These are phyloP conservation scores for Cerioporus squamosus DNA, from an alignment of 1,284 basidiomycete species.

Conservation along the genomic window DNA sequence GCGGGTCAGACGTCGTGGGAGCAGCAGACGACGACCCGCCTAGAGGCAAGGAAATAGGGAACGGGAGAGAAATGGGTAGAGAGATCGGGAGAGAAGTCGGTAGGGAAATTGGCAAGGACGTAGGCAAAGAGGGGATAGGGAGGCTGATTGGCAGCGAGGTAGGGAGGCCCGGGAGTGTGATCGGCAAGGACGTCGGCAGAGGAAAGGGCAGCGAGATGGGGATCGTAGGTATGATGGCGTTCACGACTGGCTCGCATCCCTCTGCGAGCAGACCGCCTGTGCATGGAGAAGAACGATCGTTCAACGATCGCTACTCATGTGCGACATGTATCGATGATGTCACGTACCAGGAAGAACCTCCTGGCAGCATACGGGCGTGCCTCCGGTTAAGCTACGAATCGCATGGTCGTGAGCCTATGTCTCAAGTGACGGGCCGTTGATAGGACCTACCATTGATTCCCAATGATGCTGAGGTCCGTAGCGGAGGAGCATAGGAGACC, in stretches of 20 bases:
- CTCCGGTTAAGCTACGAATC: constrained; percentile 10
- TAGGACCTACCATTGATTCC: constrained; percentile 15
- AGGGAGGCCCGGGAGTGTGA: background rate
- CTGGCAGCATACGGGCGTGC: constrained; percentile 19
- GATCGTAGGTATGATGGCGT: constrained; percentile 1
- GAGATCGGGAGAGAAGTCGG: background rate
- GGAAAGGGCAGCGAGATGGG: background rate
- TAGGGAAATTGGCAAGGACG: too few species aligned
- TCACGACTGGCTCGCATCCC: constrained; percentile 8
- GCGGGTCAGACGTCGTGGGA: too few species aligned
- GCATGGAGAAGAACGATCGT: background rate
- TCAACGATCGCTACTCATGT: background rate
- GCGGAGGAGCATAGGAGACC: constrained; percentile 13
- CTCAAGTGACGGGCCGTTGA: too few species aligned
- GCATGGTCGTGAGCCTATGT: background rate
- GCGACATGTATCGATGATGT: background rate
- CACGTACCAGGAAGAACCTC: constrained; percentile 8
- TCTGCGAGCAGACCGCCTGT: constrained; percentile 3
- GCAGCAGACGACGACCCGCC: too few species aligned
- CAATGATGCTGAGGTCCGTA: constrained; percentile 7
- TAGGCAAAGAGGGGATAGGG: too few species aligned
- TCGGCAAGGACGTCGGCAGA: background rate
- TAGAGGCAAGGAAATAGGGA: background rate
- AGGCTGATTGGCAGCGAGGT: background rate
- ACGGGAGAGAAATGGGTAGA: background rate